Evolutionary conservation across 805 yeast genomes (phyloP), one percentile per base, ranked within the genome.

Genomic region (Barnettozyma populi): DNA sequence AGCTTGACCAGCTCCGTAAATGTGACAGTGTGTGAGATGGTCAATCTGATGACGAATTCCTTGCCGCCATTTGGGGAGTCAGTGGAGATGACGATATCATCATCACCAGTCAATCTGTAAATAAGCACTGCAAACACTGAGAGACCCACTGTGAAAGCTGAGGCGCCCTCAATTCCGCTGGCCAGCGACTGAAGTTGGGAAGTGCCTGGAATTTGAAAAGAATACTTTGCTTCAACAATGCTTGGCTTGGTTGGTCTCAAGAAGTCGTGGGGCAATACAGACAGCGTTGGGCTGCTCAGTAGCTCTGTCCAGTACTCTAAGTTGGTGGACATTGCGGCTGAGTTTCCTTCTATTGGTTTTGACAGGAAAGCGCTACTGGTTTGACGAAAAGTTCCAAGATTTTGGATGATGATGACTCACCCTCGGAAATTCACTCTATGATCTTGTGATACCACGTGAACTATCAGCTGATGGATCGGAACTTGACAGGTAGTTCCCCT

Each of bases 41-140:
- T 70, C 40, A 86, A 69, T 59, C 96, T 75, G 24, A 88, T 62
- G 16, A 87, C 81, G 54, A 82, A 77, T 24, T 79, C 79, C 44
- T 70, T 67, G 36, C 68, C 61, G 18, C 23, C 23, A 18, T 52
- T 32, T 23, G 51, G 56, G 23, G 75, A 65, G 55, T 84, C 80
- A 0, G 90, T 81, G n/a, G 90, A 90, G 51, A 92, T 69, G n/a
- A 85, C 82, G 44, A 94, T 82, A 59, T 92, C 97, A 55, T 92
- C 97, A 63, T 92, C 98, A 21, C 97, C 98, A 2, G 97, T 85
- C 41, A 88, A 71, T 61, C 98, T 75, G 66, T 78, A 84, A 35
- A 88, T 74, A 48, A 92, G 73, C 1, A 84, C 79, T 21, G 84
- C 79, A 68, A 82, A 86, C 1, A 78, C 78, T 16, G 96, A 71